Conservation (phyloP, 139 green algal genomes). For the Chlorella vulgaris region DNA sequence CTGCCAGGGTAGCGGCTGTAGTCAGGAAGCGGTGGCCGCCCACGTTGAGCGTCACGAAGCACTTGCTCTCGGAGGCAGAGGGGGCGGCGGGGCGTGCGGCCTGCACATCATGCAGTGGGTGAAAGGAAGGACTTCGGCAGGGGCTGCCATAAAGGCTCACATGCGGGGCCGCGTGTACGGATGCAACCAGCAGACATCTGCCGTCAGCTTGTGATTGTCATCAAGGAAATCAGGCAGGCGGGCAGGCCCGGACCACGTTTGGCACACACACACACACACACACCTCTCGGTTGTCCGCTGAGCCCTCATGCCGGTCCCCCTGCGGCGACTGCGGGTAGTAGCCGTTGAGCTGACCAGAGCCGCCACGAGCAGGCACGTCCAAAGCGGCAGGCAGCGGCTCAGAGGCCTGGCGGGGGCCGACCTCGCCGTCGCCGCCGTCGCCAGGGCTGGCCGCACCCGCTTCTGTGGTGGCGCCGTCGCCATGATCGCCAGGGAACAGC, state of each 20-base stretch:
- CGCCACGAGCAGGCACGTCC: not conserved
- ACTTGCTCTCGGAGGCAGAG: constrained; percentile 6
- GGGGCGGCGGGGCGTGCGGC: not conserved
- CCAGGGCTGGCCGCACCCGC: not conserved
- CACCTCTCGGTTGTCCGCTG: constrained; percentile 14
- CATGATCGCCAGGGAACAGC: not conserved
- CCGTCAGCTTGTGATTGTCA: no score
- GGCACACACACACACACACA: not conserved
- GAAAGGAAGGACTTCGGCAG: not conserved
- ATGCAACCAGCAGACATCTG: no score
- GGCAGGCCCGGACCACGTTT: no score
- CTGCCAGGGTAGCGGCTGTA: constrained; percentile 43
- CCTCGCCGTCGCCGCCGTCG: not conserved
- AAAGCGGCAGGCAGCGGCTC: not conserved
- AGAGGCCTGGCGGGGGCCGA: not conserved
- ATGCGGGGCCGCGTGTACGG: no score
- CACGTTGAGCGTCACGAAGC: constrained; percentile 47
- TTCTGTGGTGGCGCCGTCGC: not conserved
- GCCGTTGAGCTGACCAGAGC: not conserved
- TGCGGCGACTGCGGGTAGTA: constrained; percentile 7
- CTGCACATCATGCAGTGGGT: not conserved
- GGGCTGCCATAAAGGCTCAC: no score
- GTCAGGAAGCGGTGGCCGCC: constrained; percentile 45
- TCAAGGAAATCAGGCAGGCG: no score
- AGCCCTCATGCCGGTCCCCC: not conserved